Percentiles rank a stretch among this genome's conserved stretches.
Evolutionary conservation across 352 stramenopile species (phyloP).

Genomic region (Pythium sukuiense): DNA sequence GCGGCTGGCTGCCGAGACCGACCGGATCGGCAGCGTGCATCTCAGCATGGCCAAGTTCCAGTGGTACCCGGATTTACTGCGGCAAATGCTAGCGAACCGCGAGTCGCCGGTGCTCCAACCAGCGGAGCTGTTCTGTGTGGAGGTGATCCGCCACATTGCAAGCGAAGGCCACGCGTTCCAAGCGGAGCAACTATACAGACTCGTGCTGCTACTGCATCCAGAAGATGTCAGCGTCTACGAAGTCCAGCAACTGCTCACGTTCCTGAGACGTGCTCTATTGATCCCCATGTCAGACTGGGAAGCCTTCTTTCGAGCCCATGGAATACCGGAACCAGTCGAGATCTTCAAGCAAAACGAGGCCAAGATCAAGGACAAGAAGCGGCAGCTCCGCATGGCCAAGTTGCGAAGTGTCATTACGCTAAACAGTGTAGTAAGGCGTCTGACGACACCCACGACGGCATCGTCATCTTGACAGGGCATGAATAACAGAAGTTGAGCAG

Average conservation of each 20-base stretch:
- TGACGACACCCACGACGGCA: slow-evolving; percentile 9
- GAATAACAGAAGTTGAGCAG: not conserved
- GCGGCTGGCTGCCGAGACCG: slow-evolving; percentile 46
- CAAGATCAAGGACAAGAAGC: slow-evolving; percentile 29
- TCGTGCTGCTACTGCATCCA: slow-evolving; percentile 45
- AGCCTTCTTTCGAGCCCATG: slow-evolving; percentile 40
- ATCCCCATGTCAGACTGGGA: slow-evolving; percentile 44
- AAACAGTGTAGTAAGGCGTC: slow-evolving; percentile 33
- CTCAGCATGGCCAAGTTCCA: slow-evolving; percentile 31
- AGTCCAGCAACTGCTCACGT: slow-evolving; percentile 56
- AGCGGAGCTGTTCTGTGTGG: slow-evolving; percentile 54
- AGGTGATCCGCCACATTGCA: slow-evolving; percentile 45
- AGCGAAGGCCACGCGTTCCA: slow-evolving; percentile 50
- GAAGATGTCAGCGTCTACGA: slow-evolving; percentile 46
- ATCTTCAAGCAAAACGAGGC: slow-evolving; percentile 30
- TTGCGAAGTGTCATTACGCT: slow-evolving; percentile 34
- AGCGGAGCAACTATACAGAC: slow-evolving; percentile 37
- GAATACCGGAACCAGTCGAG: slow-evolving; percentile 36
- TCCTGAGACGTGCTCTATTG: slow-evolving; percentile 37
- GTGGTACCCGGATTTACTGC: slow-evolving; percentile 62
- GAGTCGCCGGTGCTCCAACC: slow-evolving; percentile 37
- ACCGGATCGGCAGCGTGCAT: slow-evolving; percentile 33
- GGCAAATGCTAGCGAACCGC: slow-evolving; percentile 37
- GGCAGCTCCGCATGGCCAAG: slow-evolving; percentile 28
- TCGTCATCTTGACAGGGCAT: not conserved